phyloP scores from a whole-genome alignment of 2,329 filamentous ascomycete genomes.

The Simplicillium aogashimaense region DNA sequence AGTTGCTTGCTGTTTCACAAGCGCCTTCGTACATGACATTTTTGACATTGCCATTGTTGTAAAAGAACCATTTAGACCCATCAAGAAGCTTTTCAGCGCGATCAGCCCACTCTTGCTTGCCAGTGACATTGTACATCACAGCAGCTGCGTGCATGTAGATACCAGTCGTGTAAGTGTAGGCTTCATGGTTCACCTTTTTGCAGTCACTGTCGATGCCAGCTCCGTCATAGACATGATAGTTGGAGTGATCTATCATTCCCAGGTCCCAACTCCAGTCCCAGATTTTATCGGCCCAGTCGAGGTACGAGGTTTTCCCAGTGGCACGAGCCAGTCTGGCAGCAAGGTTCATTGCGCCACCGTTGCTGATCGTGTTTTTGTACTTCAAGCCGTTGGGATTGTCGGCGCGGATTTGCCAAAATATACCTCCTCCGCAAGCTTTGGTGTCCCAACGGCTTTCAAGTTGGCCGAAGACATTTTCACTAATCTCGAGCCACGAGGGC shows the following conservation, averaged over 20 bases:
- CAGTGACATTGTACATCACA: constrained; percentile 52
- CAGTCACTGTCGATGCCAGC: constrained; percentile 46
- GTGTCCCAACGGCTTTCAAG: constrained; percentile 60
- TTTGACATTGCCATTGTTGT: constrained; percentile 37
- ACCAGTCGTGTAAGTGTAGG: constrained; percentile 58
- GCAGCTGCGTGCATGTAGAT: constrained; percentile 57
- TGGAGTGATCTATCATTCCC: constrained; percentile 43
- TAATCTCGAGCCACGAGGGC: constrained; percentile 52
- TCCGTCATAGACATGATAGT: constrained; percentile 52
- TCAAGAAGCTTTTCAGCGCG: constrained; percentile 42
- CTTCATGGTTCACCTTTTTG: constrained; percentile 36
- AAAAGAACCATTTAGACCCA: constrained; percentile 45
- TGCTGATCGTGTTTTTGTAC: constrained; percentile 68
- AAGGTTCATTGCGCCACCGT: constrained; percentile 76
- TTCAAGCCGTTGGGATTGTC: constrained; percentile 59
- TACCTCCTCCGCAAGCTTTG: constrained; percentile 53
- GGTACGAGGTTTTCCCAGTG: constrained; percentile 56
- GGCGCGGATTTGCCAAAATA: constrained; percentile 68
- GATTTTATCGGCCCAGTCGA: constrained; percentile 56
- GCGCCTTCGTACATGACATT: constrained; percentile 56
- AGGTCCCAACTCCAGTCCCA: constrained; percentile 54
- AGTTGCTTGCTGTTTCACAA: constrained; percentile 49
- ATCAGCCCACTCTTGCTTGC: constrained; percentile 40
- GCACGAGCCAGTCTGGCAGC: constrained; percentile 64
- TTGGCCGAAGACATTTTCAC: constrained; percentile 57